Evolutionary conservation across 176 grass and related monocot genomes (phyloP).

Genomic region (Avena atlantica): DNA sequence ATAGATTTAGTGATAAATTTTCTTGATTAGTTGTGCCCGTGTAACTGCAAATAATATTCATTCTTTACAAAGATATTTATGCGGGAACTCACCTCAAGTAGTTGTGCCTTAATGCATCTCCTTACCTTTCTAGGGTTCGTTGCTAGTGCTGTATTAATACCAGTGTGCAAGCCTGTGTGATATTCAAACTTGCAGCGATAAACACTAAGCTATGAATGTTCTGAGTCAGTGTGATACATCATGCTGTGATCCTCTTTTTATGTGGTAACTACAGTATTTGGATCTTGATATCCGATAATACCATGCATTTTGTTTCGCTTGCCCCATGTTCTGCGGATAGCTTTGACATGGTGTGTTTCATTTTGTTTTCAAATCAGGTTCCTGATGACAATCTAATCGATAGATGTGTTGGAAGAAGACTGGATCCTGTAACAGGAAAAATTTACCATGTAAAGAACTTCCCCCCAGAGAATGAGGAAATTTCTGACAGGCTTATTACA

Average conservation of each 20-base stretch:
- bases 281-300: not conserved
- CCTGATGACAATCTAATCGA: constrained; percentile 89
- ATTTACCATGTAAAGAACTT: constrained; percentile 93
- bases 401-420: constrained; percentile 94
- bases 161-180: not conserved
- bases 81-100: not conserved
- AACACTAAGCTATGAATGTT: constrained; percentile 2
- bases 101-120: not conserved
- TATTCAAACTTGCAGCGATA: not conserved
- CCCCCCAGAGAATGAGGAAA: constrained; percentile 79
- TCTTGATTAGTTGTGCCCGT: constrained; percentile 6
- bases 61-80: constrained; percentile 17
- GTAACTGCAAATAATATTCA: not conserved
- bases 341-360: constrained; percentile 41
- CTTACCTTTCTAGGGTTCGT: constrained; percentile 3
- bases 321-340: not conserved
- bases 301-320: constrained; percentile 7
- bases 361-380: constrained; percentile 69
- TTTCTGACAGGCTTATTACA: constrained; percentile 70
- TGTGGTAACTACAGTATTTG: not conserved
- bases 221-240: not conserved
- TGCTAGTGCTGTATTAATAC: not conserved
- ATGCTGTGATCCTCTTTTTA: not conserved
- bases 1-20: not conserved
- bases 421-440: constrained; percentile 88